Percentiles rank a stretch among this genome's conserved stretches.
Evolutionary conservation across 2,329 filamentous ascomycete genomes (phyloP).

Genomic region (Myriosclerotinia curreyana): DNA sequence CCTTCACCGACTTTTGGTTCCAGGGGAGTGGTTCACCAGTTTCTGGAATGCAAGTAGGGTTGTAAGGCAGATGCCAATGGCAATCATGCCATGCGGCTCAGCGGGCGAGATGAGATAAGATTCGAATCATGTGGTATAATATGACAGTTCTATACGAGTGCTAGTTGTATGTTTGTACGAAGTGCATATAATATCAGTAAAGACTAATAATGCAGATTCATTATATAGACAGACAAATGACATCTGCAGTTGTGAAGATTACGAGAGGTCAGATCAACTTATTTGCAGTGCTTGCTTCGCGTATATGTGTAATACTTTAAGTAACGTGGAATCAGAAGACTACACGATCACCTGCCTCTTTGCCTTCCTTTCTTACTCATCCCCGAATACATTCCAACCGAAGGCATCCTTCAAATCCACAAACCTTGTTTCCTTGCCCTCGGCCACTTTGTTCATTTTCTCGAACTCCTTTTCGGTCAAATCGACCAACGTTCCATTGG

Average conservation of each 20-base stretch:
- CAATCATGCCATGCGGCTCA: not conserved
- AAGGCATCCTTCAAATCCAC: conserved; percentile 79
- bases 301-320: conserved; percentile 1
- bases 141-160: not conserved
- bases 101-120: not conserved
- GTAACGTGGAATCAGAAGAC: not conserved
- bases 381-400: conserved; percentile 56
- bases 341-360: not conserved
- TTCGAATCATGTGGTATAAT: not conserved
- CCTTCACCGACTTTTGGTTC: conserved; percentile 21
- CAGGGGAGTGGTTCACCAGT: conserved; percentile 11
- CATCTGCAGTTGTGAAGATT: not conserved
- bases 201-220: not conserved
- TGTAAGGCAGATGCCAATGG: not conserved
- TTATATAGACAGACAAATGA: not conserved
- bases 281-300: not conserved
- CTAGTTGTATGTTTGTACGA: not conserved
- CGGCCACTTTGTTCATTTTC: conserved; percentile 53
- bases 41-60: not conserved
- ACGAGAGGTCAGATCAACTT: conserved; percentile 9
- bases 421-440: conserved; percentile 65
- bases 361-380: not conserved
- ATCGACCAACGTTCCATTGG: conserved; percentile 64
- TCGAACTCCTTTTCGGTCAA: conserved; percentile 60
- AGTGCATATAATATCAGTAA: not conserved